Conservation (phyloP, 2,329 filamentous ascomycete species). For the Decorospora gaudefroyi region DNA sequence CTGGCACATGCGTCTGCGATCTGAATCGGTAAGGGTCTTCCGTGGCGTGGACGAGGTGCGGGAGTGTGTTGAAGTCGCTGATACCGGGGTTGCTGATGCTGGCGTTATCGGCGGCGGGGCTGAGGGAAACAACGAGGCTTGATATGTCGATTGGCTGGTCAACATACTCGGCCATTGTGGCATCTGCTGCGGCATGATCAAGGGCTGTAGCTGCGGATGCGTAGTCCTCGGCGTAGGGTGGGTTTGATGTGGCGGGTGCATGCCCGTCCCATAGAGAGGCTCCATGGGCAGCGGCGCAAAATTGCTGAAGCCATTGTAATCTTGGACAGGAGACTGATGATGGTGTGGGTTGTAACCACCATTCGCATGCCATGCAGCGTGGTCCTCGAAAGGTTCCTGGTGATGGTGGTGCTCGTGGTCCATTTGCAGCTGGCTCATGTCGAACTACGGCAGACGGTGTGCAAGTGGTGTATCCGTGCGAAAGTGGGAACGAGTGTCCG, state of each 20-base stretch:
- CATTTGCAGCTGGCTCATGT: conserved; percentile 51
- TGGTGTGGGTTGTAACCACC: conserved; percentile 43
- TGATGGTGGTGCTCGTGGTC: conserved; percentile 49
- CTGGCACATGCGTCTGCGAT: conserved; percentile 89
- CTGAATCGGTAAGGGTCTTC: conserved; percentile 87
- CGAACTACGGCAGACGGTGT: conserved; percentile 22
- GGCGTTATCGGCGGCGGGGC: conserved; percentile 46
- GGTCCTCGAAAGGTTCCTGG: conserved; percentile 45
- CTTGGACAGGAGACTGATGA: conserved; percentile 48
- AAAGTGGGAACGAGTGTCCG: conserved; percentile 32
- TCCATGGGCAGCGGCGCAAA: conserved; percentile 49
- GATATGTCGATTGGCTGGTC: conserved; percentile 50
- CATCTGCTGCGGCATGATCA: conserved; percentile 49
- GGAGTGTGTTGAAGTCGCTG: conserved; percentile 47
- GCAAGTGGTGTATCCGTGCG: conserved; percentile 30
- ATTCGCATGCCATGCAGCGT: conserved; percentile 40
- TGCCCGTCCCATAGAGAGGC: conserved; percentile 44
- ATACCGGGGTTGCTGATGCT: conserved; percentile 48
- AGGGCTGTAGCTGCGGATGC: conserved; percentile 49
- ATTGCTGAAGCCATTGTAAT: conserved; percentile 47
- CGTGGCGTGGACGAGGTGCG: conserved; percentile 66
- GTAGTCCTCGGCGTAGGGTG: conserved; percentile 41
- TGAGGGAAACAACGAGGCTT: conserved; percentile 45
- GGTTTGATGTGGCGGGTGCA: conserved; percentile 46
- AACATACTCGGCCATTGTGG: conserved; percentile 51